Conservation (phyloP, 2,329 filamentous ascomycete genomes). For the Fusarium hainanense region DNA sequence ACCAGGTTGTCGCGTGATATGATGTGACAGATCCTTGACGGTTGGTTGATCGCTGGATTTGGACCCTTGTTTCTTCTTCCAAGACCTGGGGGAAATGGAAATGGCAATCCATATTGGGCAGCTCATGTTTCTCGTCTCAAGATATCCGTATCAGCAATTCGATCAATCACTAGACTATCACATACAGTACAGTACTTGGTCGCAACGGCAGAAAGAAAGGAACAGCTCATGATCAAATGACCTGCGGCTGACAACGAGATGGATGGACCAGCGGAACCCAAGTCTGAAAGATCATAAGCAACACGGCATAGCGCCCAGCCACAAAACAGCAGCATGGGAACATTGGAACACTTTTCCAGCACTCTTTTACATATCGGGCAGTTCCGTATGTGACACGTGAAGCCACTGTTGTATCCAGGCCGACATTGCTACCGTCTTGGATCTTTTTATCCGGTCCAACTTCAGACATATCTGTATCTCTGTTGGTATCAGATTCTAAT, state of each 20-base stretch:
- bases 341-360: slow-evolving; percentile 20
- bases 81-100: slow-evolving; percentile 39
- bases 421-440: neutral
- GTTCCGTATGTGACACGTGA: slow-evolving; percentile 28
- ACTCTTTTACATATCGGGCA: slow-evolving; percentile 27
- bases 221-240: neutral
- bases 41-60: slow-evolving; percentile 13
- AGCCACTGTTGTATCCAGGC: slow-evolving; percentile 3
- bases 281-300: slow-evolving; percentile 13
- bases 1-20: slow-evolving; percentile 44
- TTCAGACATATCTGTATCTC: slow-evolving; percentile 19
- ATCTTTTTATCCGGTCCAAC: slow-evolving; percentile 15
- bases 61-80: slow-evolving; percentile 34
- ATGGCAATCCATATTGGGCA: slow-evolving; percentile 35
- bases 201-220: neutral
- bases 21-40: slow-evolving; percentile 11
- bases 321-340: slow-evolving; percentile 17
- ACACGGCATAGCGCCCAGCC: slow-evolving; percentile 12
- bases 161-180: neutral
- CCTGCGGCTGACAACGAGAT: neutral
- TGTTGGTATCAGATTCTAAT: slow-evolving; percentile 26
- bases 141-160: slow-evolving; percentile 31
- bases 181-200: neutral
- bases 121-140: slow-evolving; percentile 17
- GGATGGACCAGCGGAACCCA: slow-evolving; percentile 5